These are phyloP conservation scores for Candida yuanshanica DNA, from an alignment of 805 yeast species.

Conservation along the genomic window DNA sequence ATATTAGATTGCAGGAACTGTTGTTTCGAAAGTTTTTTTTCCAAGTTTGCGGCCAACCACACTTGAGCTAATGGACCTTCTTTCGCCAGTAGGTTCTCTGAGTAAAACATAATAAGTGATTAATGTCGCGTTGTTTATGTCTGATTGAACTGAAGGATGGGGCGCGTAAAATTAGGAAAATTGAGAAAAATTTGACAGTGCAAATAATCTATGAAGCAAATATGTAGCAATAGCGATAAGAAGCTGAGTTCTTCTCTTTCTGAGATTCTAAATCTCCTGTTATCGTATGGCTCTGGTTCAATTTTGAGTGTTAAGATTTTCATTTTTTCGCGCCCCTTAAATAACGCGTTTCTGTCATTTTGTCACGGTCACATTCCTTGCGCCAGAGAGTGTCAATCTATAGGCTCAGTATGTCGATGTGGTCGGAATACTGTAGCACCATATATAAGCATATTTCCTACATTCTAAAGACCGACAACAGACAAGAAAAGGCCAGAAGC, in stretches of 20 bases:
- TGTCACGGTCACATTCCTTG: neutral
- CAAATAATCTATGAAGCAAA: no score
- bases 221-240: neutral
- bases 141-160: neutral
- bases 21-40: slow-evolving; percentile 64
- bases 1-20: slow-evolving; percentile 72
- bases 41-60: slow-evolving; percentile 91
- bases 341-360: neutral
- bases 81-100: slow-evolving; percentile 50
- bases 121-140: neutral
- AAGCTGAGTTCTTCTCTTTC: neutral
- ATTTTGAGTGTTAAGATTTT: neutral
- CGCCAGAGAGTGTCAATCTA: neutral
- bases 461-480: no score
- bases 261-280: neutral
- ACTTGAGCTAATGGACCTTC: slow-evolving; percentile 86
- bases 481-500: no score
- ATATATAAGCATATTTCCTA: no score
- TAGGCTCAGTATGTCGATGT: no score
- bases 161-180: neutral
- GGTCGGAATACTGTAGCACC: no score
- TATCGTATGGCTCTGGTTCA: neutral
- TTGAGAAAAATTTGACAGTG: neutral
- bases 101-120: slow-evolving; percentile 35
- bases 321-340: neutral